A percentile compares a stretch with the other conserved stretches of the same genome.
Evolutionary conservation across 768 basidiomycete genomes (phyloP).

Genomic region (Collybiopsis confluens): DNA sequence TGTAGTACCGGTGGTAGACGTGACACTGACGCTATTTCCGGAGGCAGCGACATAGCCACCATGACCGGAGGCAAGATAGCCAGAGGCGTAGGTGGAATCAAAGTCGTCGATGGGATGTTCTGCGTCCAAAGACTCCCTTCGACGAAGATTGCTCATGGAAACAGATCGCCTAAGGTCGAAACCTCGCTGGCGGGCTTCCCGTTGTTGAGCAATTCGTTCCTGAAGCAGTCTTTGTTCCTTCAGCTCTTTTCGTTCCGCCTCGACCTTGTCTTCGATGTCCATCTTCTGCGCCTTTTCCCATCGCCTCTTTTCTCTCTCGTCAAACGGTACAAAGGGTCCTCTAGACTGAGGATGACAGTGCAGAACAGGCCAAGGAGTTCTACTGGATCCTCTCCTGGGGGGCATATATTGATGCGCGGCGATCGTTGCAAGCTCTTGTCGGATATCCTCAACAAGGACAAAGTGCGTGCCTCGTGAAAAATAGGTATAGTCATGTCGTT

Average conservation of each 20-base stretch:
- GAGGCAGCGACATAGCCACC: conserved; percentile 83
- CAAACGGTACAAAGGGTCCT: conserved; percentile 72
- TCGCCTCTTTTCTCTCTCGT: conserved; percentile 66
- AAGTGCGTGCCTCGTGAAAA: conserved; percentile 75
- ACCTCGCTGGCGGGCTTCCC: conserved; percentile 28
- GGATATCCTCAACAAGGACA: conserved; percentile 88
- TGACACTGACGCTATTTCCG: conserved; percentile 90
- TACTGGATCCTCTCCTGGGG: conserved; percentile 46
- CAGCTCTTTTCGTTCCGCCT: conserved; percentile 25
- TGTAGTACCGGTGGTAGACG: conserved; percentile 86
- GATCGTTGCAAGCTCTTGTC: conserved; percentile 79
- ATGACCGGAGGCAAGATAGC: conserved; percentile 57
- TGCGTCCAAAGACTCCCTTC: conserved; percentile 37
- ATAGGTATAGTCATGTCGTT: conserved; percentile 83
- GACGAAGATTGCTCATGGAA: conserved; percentile 74
- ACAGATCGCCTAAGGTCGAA: conserved; percentile 69
- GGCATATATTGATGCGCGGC: conserved; percentile 77
- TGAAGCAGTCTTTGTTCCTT: conserved; percentile 28
- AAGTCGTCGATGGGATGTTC: conserved; percentile 39
- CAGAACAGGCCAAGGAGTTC: conserved; percentile 78
- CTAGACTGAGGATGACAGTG: conserved; percentile 72
- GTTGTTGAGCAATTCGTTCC: conserved; percentile 34
- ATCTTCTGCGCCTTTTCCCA: conserved; percentile 56
- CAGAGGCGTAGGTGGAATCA: conserved; percentile 63
- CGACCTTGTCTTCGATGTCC: conserved; percentile 37